These are phyloP conservation scores for Bauhinia variegata DNA, from an alignment of 306 rosid species.

Conservation along the genomic window DNA sequence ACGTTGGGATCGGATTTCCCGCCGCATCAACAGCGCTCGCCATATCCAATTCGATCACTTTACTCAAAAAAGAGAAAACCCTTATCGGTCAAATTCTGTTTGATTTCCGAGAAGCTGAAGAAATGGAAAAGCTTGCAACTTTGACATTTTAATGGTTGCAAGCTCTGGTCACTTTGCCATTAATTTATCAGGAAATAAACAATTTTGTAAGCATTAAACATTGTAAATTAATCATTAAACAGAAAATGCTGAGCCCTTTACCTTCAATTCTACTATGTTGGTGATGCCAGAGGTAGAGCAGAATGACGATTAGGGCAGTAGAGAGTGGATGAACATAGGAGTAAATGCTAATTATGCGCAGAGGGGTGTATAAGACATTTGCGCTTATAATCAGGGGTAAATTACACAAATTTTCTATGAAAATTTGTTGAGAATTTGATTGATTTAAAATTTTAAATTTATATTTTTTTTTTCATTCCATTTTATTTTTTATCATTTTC, in stretches of 20 bases:
- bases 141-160: no score
- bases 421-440: no score
- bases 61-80: background rate
- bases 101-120: constrained; percentile 35
- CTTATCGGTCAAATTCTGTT: background rate
- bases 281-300: background rate
- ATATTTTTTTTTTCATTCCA: no score
- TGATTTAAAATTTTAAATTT: no score
- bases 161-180: background rate
- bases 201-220: background rate
- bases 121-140: background rate
- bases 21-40: constrained; percentile 79
- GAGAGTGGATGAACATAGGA: background rate
- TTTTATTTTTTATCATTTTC: no score
- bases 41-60: constrained; percentile 51
- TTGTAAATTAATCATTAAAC: background rate
- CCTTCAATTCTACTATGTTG: constrained; percentile 17
- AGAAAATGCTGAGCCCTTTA: constrained; percentile 30
- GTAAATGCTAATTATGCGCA: background rate
- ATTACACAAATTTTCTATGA: no score
- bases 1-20: constrained; percentile 92
- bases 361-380: background rate
- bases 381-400: no score
- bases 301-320: constrained; percentile 34
- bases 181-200: background rate